Base-by-base conservation (phyloP, 2,329 filamentous ascomycete species). In the Drechslerella stenobrocha region DNA sequence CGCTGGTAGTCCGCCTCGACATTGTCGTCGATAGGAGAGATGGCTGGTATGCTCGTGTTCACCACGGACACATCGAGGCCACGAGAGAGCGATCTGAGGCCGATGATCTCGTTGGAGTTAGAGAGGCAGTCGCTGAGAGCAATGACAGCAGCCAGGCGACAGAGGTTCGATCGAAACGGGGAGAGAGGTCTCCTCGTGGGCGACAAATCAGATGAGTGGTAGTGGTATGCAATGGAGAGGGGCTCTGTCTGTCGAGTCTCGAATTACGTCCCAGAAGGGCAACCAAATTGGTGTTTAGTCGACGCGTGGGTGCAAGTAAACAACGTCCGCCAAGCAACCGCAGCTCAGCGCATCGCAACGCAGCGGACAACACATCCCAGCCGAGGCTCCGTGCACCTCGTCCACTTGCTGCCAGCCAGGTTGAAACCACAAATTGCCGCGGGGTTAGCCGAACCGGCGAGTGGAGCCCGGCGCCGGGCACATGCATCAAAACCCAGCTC, bases 291-390 rank as follows among this genome's bases (percentile, higher is more conserved):
- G 53, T 59, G 61, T 53, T 66, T 58, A 40, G 4, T 23, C 35
- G 42, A 32, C 9, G 34, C 18, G 46, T 51, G 53, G 47, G 52
- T 11, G 20, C 37, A 28, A n/a, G 53, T 66, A 66, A 66, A 66
- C 61, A 66, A 66, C 35, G 52, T 13, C 59, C 34, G 61, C 61
- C 61, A 57, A 65, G 60, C 46, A 64, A 56, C 42, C 57, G 28
- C 23, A 20, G 34, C 50, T 26, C 40, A 45, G n/a, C 13, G 37
- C 18, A 42, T 42, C 37, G 18, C 37, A 26, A 46, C 8, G 44
- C 44, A 26, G 18, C 22, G 2, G 20, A 13, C 22, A 47, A 47
- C 23, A 18, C 26, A 46, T 28, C 44, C 52, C 8, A 15, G 23
- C 42, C 32, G 8, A 8, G 18, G 15, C 22, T 37, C 32, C 35